Evolutionary conservation across 371 early-diverging fungal species (phyloP).

Genomic region (Mucor saturninus): DNA sequence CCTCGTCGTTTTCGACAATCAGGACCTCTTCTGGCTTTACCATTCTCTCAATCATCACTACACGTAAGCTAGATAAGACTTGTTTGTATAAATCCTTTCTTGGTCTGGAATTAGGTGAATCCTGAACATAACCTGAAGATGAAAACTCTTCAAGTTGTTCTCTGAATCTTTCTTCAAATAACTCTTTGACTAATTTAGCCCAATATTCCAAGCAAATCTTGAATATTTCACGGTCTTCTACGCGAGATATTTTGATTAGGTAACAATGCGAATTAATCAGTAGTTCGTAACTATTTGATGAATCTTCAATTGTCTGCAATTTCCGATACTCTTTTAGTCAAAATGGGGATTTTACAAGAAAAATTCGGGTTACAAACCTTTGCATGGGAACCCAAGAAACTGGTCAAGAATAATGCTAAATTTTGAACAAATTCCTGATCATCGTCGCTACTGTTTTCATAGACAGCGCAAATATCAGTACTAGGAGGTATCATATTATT

Average conservation of each 20-base stretch:
- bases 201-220: slow-evolving; percentile 98
- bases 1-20: slow-evolving; percentile 99
- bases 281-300: slow-evolving; percentile 60
- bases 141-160: not conserved
- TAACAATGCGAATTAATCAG: slow-evolving; percentile 87
- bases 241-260: slow-evolving; percentile 86
- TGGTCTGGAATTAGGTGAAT: slow-evolving; percentile 25
- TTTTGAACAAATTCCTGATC: slow-evolving; percentile 81
- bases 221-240: slow-evolving; percentile 96
- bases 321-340: not conserved
- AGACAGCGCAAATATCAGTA: slow-evolving; percentile 64
- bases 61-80: slow-evolving; percentile 81
- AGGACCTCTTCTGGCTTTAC: slow-evolving; percentile 97
- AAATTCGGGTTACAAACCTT: slow-evolving; percentile 49
- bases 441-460: slow-evolving; percentile 82
- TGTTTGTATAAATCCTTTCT: slow-evolving; percentile 75
- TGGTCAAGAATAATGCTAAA: slow-evolving; percentile 72
- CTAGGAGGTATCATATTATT: slow-evolving; percentile 71
- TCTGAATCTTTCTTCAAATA: slow-evolving; percentile 72
- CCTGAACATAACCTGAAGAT: slow-evolving; percentile 24
- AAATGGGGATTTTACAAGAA: too few species aligned
- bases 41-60: slow-evolving; percentile 96
- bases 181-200: slow-evolving; percentile 85
- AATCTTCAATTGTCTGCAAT: slow-evolving; percentile 48
- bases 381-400: slow-evolving; percentile 82